Evolutionary conservation across 2,329 filamentous ascomycete species (phyloP), one percentile per base, ranked within the genome.

Genomic region (Thielaviopsis punctulata): DNA sequence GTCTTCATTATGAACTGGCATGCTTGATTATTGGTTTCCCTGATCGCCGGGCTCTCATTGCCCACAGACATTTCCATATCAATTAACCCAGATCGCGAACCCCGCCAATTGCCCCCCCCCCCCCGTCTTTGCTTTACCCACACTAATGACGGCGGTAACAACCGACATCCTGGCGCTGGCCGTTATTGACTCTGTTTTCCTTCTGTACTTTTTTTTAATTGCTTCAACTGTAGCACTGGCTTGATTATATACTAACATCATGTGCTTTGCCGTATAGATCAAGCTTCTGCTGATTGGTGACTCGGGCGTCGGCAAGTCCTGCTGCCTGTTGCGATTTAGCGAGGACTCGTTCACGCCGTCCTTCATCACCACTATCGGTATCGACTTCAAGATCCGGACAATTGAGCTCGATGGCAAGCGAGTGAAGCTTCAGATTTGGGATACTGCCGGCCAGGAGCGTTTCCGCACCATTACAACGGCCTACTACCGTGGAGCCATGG

Each of bases 371-470:
- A 98, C 92, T 57, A 98, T 98, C 69, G 92, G 92, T 61, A 96
- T 98, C 73, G 92, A 98, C 72, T 98, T 98, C 76, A 98, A 98
- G 78, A 98, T 98, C 66, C 80, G 92, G 60, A 98, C 92, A 59
- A 98, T 98, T 71, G 92, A 98, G 72, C 76, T 98, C 60, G 92
- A 98, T 70, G 90, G 90, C 66, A 98, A 98, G 79, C 80, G 90
- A 57, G 92, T 98, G 63, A 98, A 98, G 77, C 73, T 98, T 66
- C 92, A 98, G 74, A 98, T 98, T 70, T 98, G 92, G 92, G 92
- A 98, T 65, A 98, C 92, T 23, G 92, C 92, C 51, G 92, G 92
- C 52, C 92, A 98, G 69, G 92, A 98, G 72, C 84, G 92, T 57
- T 98, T 98, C 78, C 80, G 92, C 60, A 98, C 92, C 58, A 98